phyloP scores from a whole-genome alignment of 257 asterid genomes.

The Catharanthus roseus region DNA sequence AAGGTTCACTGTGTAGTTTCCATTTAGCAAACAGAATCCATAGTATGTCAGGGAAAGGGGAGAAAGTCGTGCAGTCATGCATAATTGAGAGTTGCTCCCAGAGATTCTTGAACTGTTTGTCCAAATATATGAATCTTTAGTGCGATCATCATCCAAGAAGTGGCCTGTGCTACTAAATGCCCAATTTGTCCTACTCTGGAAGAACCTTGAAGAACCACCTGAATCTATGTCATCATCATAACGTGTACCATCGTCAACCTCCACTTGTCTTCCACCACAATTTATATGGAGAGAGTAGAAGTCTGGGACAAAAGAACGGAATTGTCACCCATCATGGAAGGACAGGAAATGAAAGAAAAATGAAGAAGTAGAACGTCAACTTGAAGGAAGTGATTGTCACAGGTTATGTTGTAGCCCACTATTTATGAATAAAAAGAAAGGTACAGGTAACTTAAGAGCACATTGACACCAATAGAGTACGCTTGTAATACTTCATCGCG shows the following conservation, averaged over 20 bases:
- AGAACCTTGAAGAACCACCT: slow-evolving; percentile 22
- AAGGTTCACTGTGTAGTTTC: slow-evolving; percentile 59
- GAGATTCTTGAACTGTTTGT: slow-evolving; percentile 14
- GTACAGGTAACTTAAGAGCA: neutral
- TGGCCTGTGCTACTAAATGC: slow-evolving; percentile 36
- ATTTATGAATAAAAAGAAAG: neutral
- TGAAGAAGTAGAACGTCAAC: neutral
- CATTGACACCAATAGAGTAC: neutral
- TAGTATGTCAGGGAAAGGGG: slow-evolving; percentile 38
- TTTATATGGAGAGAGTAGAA: slow-evolving; percentile 42
- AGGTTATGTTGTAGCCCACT: neutral
- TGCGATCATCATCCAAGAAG: slow-evolving; percentile 17
- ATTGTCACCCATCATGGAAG: neutral
- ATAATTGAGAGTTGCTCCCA: slow-evolving; percentile 13
- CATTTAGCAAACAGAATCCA: slow-evolving; percentile 53
- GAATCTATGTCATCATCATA: slow-evolving; percentile 20
- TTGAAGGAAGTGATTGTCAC: neutral
- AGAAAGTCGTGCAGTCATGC: slow-evolving; percentile 20
- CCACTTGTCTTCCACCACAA: slow-evolving; percentile 42
- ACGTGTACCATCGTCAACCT: slow-evolving; percentile 1
- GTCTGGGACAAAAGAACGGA: slow-evolving; percentile 26
- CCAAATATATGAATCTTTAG: slow-evolving; percentile 10
- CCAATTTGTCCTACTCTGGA: slow-evolving; percentile 21
- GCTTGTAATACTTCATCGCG: no score
- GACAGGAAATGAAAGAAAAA: neutral